Percentiles rank a stretch among this genome's conserved stretches.
Evolutionary conservation across 75 land plant species (phyloP).

Genomic region (Pinus albicaulis): DNA sequence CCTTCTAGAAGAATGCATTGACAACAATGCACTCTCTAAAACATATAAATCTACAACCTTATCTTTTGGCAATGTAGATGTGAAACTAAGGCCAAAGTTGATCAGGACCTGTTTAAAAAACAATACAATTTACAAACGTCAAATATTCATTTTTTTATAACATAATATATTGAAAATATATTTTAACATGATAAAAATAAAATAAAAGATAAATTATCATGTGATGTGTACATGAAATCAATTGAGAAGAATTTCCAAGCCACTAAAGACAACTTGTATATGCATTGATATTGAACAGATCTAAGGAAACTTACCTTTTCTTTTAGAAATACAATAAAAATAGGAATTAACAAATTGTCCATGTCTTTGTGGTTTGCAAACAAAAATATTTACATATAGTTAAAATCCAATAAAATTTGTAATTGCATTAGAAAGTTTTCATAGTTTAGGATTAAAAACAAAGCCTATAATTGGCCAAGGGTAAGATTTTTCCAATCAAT

Average conservation of each 20-base stretch:
- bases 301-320: neutral
- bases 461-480: neutral
- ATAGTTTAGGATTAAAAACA: neutral
- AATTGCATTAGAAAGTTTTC: neutral
- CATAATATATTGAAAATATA: too few species aligned
- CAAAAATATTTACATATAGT: neutral
- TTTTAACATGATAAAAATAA: too few species aligned
- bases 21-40: slow-evolving; percentile 85
- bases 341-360: neutral
- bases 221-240: too few species aligned
- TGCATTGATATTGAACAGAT: neutral
- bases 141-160: neutral
- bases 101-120: slow-evolving; percentile 67
- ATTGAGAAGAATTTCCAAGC: too few species aligned
- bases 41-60: slow-evolving; percentile 16
- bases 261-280: neutral
- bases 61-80: slow-evolving; percentile 62
- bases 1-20: slow-evolving; percentile 92
- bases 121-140: neutral
- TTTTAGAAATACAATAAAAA: neutral
- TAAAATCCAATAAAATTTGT: neutral
- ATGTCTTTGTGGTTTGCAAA: neutral
- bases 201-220: too few species aligned
- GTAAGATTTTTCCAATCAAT: neutral
- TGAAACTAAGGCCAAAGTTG: slow-evolving; percentile 96